Evolutionary conservation across 306 rosid species (phyloP).

Genomic region (Fragaria vesca): DNA sequence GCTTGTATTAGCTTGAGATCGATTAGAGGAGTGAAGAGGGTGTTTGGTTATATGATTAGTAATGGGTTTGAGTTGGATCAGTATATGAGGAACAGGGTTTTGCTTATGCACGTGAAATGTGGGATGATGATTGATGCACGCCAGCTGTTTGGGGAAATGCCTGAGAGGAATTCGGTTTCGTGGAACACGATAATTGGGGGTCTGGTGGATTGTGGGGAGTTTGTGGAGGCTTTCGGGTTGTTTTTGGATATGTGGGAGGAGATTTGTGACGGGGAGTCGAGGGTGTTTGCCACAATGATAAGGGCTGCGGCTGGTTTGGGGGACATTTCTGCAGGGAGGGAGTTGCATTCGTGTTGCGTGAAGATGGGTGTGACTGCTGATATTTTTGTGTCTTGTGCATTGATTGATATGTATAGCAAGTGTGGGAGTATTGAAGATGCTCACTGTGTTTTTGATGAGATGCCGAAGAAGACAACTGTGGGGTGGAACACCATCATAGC

Average conservation of each 20-base stretch:
- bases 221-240: conserved; percentile 52
- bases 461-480: conserved; percentile 73
- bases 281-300: conserved; percentile 60
- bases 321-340: conserved; percentile 49
- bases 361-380: conserved; percentile 58
- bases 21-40: conserved; percentile 64
- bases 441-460: conserved; percentile 63
- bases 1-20: conserved; percentile 72
- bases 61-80: conserved; percentile 64
- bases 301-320: conserved; percentile 72
- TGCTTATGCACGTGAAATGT: conserved; percentile 73
- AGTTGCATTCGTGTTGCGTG: conserved; percentile 73
- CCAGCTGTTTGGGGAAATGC: conserved; percentile 61
- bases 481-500: conserved; percentile 88
- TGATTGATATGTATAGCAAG: conserved; percentile 91
- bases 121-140: conserved; percentile 70
- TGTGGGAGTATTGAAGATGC: conserved; percentile 82
- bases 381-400: conserved; percentile 61
- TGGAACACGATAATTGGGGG: conserved; percentile 69
- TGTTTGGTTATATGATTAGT: conserved; percentile 52
- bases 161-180: conserved; percentile 47
- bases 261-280: conserved; percentile 45
- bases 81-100: conserved; percentile 68
- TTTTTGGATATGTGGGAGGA: conserved; percentile 71
- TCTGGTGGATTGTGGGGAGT: conserved; percentile 63